Base-by-base conservation (phyloP, 2,329 filamentous ascomycete genomes). In the Acarospora socialis region DNA sequence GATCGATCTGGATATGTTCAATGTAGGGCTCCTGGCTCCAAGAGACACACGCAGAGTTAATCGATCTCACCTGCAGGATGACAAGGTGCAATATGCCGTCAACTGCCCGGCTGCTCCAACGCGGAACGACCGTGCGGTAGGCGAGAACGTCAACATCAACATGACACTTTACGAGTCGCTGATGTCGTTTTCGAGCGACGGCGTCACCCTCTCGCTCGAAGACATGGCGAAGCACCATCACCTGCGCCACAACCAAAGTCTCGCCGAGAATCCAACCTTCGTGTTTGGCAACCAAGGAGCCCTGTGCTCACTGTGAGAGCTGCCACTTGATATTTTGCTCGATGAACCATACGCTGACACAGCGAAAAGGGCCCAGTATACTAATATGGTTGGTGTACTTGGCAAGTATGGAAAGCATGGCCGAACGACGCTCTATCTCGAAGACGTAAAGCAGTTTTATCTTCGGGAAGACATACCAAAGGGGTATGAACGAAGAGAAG, bases 51-150 rank as follows among this genome's bases (percentile, higher is more conserved):
- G n/a, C n/a, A n/a, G n/a, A n/a, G n/a, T n/a, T n/a, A n/a, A n/a
- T n/a, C n/a, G n/a, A n/a, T n/a, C n/a, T n/a, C n/a, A n/a, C n/a
- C n/a, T n/a, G n/a, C 16, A 28, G 22, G 35, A 37, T 16, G 35
- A 9, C 3, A 34, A 29, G 12, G 21, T 37, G 4, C 32, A 35
- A 26, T 22, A 35, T 20, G 19, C 19, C 12, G 20, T 29, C 32
- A 35, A 30, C 18, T 37, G 35, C 23, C 35, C 32, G 9, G 23
- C 35, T 5, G 31, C 32, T 15, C 35, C 35, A 16, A 35, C 35
- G 29, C 23, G 35, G n/a, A 20, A 25, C 20, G 35, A 30, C 30
- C 13, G 18, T 17, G 32, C 18, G 10, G 30, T 29, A 17, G 35
- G 35, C 10, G 25, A 30, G 17, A 37, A 37, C 16, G 21, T 30